These are phyloP conservation scores for Vicia faba DNA, from an alignment of 306 rosid species.

Conservation along the genomic window DNA sequence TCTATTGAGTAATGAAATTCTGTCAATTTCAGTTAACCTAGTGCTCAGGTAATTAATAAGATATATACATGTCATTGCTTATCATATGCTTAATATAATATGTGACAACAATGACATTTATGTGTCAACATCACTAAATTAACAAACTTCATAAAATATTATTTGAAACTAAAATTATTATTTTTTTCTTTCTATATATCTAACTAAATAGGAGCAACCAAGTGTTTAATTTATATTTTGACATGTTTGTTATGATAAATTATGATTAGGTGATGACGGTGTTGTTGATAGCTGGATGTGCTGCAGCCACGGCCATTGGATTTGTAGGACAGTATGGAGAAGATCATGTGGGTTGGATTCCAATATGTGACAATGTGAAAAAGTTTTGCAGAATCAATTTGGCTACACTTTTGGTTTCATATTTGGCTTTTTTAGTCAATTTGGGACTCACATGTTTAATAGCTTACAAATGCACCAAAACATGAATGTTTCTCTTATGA, in stretches of 20 bases:
- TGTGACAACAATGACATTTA: background rate
- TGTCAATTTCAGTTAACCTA: background rate
- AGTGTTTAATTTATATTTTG: no score
- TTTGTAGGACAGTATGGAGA: constrained; percentile 69
- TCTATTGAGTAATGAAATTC: no score
- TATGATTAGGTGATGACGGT: constrained; percentile 53
- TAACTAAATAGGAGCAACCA: no score
- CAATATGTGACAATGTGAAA: constrained; percentile 52
- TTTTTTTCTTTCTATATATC: no score
- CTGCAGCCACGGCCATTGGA: constrained; percentile 68
- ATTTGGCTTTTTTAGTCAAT: constrained; percentile 55
- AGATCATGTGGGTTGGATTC: constrained; percentile 50
- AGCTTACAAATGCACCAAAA: constrained; percentile 44
- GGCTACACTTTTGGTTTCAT: constrained; percentile 51
- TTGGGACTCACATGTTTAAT: constrained; percentile 48
- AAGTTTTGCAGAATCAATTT: constrained; percentile 58
- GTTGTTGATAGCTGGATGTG: constrained; percentile 64
- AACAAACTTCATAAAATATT: no score
- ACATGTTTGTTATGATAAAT: background rate
- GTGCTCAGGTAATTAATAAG: background rate
- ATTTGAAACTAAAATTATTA: no score
- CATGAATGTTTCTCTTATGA: constrained; percentile 6
- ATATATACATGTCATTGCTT: background rate
- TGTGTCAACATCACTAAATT: no score
- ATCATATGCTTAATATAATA: background rate